Evolutionary conservation across 2,329 filamentous ascomycete genomes (phyloP).

Genomic region (Chrysosporium queenslandicum): DNA sequence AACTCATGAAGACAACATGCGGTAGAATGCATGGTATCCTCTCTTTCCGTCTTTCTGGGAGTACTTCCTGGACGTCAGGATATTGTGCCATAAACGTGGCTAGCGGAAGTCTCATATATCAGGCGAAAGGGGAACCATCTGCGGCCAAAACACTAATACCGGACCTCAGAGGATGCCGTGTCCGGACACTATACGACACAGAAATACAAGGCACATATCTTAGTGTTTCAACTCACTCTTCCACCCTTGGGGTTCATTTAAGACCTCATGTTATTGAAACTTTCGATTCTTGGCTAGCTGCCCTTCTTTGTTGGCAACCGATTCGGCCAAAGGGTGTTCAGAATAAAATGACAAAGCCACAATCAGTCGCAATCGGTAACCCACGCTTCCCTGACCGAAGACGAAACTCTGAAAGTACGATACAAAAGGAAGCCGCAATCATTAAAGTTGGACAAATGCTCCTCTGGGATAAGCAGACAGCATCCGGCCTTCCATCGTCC

Average conservation of each 20-base stretch:
- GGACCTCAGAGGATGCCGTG: slow-evolving; percentile 41
- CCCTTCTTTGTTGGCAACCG: slow-evolving; percentile 44
- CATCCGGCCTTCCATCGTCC: slow-evolving; percentile 30
- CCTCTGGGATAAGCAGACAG: slow-evolving; percentile 71
- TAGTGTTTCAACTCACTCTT: slow-evolving; percentile 41
- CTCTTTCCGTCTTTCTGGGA: slow-evolving; percentile 39
- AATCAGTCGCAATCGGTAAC: slow-evolving; percentile 37
- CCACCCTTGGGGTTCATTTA: slow-evolving; percentile 39
- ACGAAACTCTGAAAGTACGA: slow-evolving; percentile 39
- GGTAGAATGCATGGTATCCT: slow-evolving; percentile 45
- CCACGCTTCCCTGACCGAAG: slow-evolving; percentile 36
- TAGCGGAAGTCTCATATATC: slow-evolving; percentile 42
- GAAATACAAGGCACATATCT: slow-evolving; percentile 39
- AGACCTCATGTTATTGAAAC: slow-evolving; percentile 42
- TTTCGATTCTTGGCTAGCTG: slow-evolving; percentile 44
- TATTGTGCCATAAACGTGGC: slow-evolving; percentile 45
- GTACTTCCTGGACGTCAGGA: slow-evolving; percentile 40
- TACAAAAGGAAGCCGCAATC: slow-evolving; percentile 63
- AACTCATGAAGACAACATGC: slow-evolving; percentile 44
- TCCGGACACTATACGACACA: slow-evolving; percentile 40
- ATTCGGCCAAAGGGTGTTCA: slow-evolving; percentile 42
- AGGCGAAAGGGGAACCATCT: slow-evolving; percentile 41
- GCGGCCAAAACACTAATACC: slow-evolving; percentile 41
- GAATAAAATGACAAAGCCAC: slow-evolving; percentile 43
- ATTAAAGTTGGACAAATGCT: slow-evolving; percentile 92